phyloP scores from a whole-genome alignment of 1,139 yeast species.

The Suhomyces ambrosiae region DNA sequence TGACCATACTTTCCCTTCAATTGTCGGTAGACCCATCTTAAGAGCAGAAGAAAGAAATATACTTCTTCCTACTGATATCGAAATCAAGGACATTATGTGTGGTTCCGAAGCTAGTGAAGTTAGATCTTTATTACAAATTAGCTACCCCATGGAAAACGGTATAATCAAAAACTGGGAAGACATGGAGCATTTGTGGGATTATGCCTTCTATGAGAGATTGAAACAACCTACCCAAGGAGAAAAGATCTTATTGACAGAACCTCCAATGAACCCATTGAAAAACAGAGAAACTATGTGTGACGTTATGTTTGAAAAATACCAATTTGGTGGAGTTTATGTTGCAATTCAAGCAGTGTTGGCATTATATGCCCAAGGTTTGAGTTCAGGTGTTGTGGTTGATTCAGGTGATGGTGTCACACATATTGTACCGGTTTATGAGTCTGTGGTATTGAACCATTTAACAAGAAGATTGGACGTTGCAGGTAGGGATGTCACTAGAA shows the following conservation, averaged over 20 bases:
- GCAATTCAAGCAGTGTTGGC: slow-evolving; percentile 99
- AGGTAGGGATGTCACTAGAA: slow-evolving; percentile 96
- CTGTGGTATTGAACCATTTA: slow-evolving; percentile 90
- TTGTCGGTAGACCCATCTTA: slow-evolving; percentile 95
- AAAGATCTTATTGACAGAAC: slow-evolving; percentile 88
- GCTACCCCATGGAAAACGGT: slow-evolving; percentile 99
- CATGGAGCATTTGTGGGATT: slow-evolving; percentile 98
- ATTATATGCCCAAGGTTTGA: slow-evolving; percentile 92
- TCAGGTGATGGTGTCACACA: slow-evolving; percentile 91
- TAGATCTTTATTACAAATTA: slow-evolving; percentile 84
- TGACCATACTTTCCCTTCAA: slow-evolving; percentile 96
- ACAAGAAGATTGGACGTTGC: slow-evolving; percentile 95
- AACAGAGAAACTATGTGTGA: slow-evolving; percentile 95
- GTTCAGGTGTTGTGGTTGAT: slow-evolving; percentile 98
- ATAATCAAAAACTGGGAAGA: slow-evolving; percentile 98
- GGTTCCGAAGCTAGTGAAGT: slow-evolving; percentile 95
- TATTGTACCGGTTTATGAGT: slow-evolving; percentile 96
- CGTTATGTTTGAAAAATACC: slow-evolving; percentile 95
- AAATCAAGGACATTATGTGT: slow-evolving; percentile 92
- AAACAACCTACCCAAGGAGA: slow-evolving; percentile 73
- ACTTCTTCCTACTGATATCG: slow-evolving; percentile 57
- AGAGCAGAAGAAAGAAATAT: slow-evolving; percentile 90
- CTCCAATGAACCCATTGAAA: slow-evolving; percentile 95
- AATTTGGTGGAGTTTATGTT: slow-evolving; percentile 94
- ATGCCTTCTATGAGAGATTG: slow-evolving; percentile 91